Evolutionary conservation across 139 green algal genomes (phyloP), one percentile per base, ranked within the genome.

Genomic region (Coelastrella sp.): DNA sequence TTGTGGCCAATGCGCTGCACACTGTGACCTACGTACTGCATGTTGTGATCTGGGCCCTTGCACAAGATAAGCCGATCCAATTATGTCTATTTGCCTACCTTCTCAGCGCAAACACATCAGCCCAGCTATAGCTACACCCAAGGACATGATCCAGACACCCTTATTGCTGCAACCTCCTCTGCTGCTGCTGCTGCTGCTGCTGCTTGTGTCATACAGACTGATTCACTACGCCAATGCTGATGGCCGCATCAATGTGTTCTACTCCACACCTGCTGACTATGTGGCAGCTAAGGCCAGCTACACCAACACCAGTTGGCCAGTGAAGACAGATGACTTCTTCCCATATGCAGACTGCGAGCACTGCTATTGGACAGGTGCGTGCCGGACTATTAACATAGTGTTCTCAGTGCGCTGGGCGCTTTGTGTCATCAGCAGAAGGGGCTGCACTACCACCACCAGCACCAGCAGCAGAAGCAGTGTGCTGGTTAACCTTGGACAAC

Each of bases 271-370:
- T 4, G 87, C 85, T 7, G 79, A 76, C 0, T 99, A 99, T 80
- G 85, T 96, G 0, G 93, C 74, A 8, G 96, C 94, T 61, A 99
- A 98, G 91, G 90, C 97, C 58, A 79, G 60, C 7, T 95, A 95
- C 80, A 91, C 91, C 19, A 20, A 90, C 4, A 17, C 75, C 4
- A 78, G 64, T 22, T 97, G 95, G 95, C 93, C 95, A 7, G 86
- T 96, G 13, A 98, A 97, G 91, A 93, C 89, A 5, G 96, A 97
- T 85, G 97, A 99, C 91, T 98, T 98, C 92, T 99, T 99, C 89
- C 97, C 97, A 7, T 99, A 99, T 80, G 94, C 96, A 13, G 96
- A 99, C 90, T 93, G 82, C 75, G 86, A 92, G 4, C 92, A 98
- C 82, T 95, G 91, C 76, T 98, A 98, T 89, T 99, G 97, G 97